Evolutionary conservation across 441 rosid genomes (phyloP).

Genomic region (Erysimum cheiri): DNA sequence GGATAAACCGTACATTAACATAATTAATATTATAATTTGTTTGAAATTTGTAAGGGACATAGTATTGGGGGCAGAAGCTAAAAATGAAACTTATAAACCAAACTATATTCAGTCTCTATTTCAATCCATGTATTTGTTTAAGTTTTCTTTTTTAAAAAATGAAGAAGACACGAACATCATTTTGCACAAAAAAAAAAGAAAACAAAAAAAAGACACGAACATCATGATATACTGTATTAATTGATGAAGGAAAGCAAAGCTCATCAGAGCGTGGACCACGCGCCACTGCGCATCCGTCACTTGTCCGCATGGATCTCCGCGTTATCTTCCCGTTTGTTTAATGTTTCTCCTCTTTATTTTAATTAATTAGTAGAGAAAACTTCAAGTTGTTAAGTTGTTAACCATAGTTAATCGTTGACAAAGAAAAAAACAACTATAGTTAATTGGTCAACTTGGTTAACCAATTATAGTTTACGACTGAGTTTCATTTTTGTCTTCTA

Average conservation of each 20-base stretch:
- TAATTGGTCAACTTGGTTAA: conserved; percentile 38
- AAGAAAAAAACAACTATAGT: conserved; percentile 21
- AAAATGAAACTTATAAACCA: neutral
- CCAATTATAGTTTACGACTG: conserved; percentile 36
- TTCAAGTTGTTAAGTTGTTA: conserved; percentile 17
- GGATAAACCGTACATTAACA: neutral
- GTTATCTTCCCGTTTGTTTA: conserved; percentile 18
- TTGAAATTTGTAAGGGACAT: neutral
- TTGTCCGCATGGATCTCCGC: conserved; percentile 36
- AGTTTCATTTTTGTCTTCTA: neutral
- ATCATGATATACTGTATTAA: no score
- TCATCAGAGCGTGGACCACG: conserved; percentile 32
- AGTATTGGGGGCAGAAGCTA: neutral
- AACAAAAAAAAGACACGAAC: no score
- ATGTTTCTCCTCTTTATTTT: conserved; percentile 1
- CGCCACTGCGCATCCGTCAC: conserved; percentile 37
- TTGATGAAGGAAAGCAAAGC: neutral
- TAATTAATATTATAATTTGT: neutral
- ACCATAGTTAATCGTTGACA: conserved; percentile 37
- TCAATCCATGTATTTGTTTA: neutral
- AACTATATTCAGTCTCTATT: neutral
- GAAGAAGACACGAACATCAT: no score
- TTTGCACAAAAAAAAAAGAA: no score
- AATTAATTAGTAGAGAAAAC: conserved; percentile 1
- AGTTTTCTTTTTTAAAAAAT: neutral